Evolutionary conservation across 345 rosid genomes (phyloP), one percentile per base, ranked within the genome.

Genomic region (Gossypium rotundifolium): DNA sequence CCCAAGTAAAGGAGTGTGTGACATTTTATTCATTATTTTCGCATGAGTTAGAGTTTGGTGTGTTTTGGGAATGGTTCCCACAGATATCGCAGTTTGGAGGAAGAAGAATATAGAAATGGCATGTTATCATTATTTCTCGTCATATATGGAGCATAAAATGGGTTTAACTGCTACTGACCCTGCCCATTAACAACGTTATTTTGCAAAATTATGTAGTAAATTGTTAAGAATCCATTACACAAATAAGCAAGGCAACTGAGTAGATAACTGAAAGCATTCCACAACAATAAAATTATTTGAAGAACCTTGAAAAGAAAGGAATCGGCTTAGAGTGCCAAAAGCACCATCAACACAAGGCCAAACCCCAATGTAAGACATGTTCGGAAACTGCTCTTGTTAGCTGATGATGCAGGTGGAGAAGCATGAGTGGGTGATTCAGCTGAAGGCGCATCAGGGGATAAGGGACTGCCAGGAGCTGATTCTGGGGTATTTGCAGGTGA

Each of bases 331-430:
- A 53, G 46, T 14, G 46, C 74, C 33, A 71, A 33, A 71, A 71
- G 33, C 49, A 18, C 18, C 63, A 54, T 70, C 46, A 55, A n/a
- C 33, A 54, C 48, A 54, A 53, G 74, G 17, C 74, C 61, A 71
- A 77, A 54, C 10, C 74, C 77, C 42, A 77, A 18, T 42, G 54
- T 18, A 29, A 78, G 20, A 65, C 69, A 45, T 54, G 23, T 72
- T 68, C 14, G 71, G 64, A 77, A 63, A 73, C 73, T 33, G 44
- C 38, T 51, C 48, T 61, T 81, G 59, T 29, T 67, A 45, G 86
- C 84, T 63, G 82, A 83, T 29, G 86, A 85, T 4, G 86, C 33
- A 20, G 75, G 40, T 22, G 78, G 71, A 14, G 74, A 42, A 61
- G 44, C 33, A 54, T 51, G 78, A 9, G 27, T 25, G 42, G 81